Evolutionary conservation across 2,329 filamentous ascomycete genomes (phyloP).

Genomic region (Fusarium sp.): DNA sequence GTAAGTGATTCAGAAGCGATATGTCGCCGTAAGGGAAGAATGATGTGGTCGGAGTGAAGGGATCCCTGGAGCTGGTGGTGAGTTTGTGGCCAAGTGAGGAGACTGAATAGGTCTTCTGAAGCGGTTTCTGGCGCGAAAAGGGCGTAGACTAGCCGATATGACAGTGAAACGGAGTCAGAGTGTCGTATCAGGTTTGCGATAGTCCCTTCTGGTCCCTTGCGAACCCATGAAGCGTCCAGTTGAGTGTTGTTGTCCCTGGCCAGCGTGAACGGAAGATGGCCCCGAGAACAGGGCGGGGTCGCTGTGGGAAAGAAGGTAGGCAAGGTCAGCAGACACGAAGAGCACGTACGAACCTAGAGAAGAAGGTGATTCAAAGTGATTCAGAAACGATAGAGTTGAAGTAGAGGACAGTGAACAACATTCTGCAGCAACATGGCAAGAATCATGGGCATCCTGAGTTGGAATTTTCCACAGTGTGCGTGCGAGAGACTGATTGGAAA

Average conservation of each 20-base stretch:
- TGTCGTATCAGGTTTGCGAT: neutral
- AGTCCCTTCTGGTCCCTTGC: neutral
- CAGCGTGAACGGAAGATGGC: slow-evolving; percentile 16
- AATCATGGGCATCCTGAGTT: neutral
- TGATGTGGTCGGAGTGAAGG: neutral
- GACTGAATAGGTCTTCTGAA: neutral
- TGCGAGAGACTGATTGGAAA: slow-evolving; percentile 19
- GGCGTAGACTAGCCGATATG: neutral
- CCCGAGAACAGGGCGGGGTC: slow-evolving; percentile 23
- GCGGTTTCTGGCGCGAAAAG: neutral
- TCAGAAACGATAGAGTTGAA: neutral
- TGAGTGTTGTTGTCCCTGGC: neutral
- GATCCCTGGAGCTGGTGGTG: neutral
- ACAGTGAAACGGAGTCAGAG: neutral
- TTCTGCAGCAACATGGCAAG: neutral
- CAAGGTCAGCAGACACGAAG: slow-evolving; percentile 30
- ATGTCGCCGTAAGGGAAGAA: neutral
- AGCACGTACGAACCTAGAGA: slow-evolving; percentile 5
- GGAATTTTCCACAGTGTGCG: slow-evolving; percentile 5
- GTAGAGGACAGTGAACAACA: neutral
- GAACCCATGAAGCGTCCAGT: neutral
- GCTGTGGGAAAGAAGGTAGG: neutral
- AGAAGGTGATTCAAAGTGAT: neutral
- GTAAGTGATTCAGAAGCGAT: neutral
- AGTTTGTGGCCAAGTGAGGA: neutral